Evolutionary conservation across 2,329 filamentous ascomycete species (phyloP).

Genomic region (Botrytis aclada): DNA sequence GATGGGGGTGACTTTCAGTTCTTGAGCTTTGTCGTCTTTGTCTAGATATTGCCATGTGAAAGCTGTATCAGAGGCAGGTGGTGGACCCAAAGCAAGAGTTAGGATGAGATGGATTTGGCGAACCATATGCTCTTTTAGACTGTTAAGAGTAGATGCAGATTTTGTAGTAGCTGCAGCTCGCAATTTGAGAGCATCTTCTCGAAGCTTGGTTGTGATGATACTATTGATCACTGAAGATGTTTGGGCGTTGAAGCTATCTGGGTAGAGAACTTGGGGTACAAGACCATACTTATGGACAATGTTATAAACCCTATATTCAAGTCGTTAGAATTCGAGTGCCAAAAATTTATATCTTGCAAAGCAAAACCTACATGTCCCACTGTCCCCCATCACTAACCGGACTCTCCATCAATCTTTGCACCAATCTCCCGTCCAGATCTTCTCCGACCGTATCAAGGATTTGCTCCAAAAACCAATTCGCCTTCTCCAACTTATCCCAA

Average conservation of each 20-base stretch:
- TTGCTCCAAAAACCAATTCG: conserved; percentile 85
- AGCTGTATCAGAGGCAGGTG: conserved; percentile 63
- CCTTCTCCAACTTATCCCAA: conserved; percentile 92
- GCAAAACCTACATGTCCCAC: conserved; percentile 65
- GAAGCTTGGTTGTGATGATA: conserved; percentile 77
- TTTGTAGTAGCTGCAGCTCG: conserved; percentile 50
- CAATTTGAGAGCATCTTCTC: conserved; percentile 76
- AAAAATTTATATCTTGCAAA: neutral
- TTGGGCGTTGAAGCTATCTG: conserved; percentile 76
- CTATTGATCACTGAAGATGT: conserved; percentile 67
- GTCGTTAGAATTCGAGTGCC: neutral
- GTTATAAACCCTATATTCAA: conserved; percentile 60
- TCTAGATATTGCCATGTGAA: conserved; percentile 82
- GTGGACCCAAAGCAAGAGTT: conserved; percentile 78
- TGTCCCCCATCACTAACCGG: conserved; percentile 81
- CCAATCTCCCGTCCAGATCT: conserved; percentile 67
- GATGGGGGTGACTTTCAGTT: conserved; percentile 62
- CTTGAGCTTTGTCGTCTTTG: conserved; percentile 60
- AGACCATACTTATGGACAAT: conserved; percentile 83
- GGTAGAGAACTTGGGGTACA: conserved; percentile 78
- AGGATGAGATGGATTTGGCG: conserved; percentile 76
- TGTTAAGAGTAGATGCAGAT: conserved; percentile 14
- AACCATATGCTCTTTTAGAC: conserved; percentile 71
- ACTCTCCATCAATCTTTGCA: conserved; percentile 64
- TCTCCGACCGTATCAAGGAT: conserved; percentile 71